Base-by-base conservation (phyloP, 495 filamentous ascomycete species). In the Xylaria palmicola region DNA sequence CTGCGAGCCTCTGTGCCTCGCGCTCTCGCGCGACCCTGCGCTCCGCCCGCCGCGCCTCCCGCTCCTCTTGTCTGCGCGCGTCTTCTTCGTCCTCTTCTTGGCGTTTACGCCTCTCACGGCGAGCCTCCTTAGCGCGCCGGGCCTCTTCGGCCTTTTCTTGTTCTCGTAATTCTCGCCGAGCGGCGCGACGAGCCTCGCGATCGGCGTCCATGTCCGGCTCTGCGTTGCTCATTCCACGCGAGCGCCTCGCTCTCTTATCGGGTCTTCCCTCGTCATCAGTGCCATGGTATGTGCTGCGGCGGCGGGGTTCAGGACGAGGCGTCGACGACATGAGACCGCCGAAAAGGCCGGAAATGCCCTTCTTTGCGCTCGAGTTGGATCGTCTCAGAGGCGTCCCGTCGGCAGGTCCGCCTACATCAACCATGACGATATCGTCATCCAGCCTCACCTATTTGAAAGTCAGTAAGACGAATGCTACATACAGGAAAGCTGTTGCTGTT, bases 111-210 rank as follows among this genome's bases (percentile, higher is more conserved):
- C 77, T 74, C 56, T 78, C 75, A 36, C 77, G 78, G 10, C 78
- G 74, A 12, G 73, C 73, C 40, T 78, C 77, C 26, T 77, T 79
- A 20, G 71, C 72, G 19, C 71, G 70, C 39, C 74, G 77, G 1
- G 82, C 79, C 52, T 82, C 82, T 17, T 77, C 79, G 6, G 75
- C 75, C 44, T 68, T 72, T 43, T 81, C 77, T 41, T 81, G 79
- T 4, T 73, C 74, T 32, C 72, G 74, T 34, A 72, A 75, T n/a
- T 77, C 75, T 44, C 77, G 79, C 26, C 81, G 75, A 39, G 80
- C 81, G 2, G 77, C 82, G 12, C 81, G 80, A 37, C 81, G 79
- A 9, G 79, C 81, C 62, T 85, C 82, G 17, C 79, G 78, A 26
- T 85, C 80, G 26, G 74, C 72, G 26, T 83, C 82, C 0, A 74